Percentiles rank a stretch among this genome's conserved stretches.
Evolutionary conservation across 331 rosid genomes (phyloP).

Genomic region (Malus hybrid): DNA sequence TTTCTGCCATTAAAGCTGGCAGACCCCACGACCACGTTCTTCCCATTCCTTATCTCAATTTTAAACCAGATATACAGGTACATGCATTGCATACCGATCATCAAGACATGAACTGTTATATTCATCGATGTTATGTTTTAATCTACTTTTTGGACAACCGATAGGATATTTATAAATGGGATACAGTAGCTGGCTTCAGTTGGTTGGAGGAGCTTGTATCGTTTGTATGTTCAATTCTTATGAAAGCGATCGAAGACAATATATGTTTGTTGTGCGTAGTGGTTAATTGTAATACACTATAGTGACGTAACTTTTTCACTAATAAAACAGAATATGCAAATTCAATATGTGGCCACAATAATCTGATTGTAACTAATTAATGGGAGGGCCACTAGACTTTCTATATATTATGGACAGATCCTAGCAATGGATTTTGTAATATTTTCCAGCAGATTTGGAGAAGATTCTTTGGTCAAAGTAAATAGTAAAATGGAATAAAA

Average conservation of each 20-base stretch:
- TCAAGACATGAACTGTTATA: background rate
- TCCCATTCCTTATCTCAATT: background rate
- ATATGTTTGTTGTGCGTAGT: no score
- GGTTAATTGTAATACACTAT: no score
- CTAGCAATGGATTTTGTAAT: background rate
- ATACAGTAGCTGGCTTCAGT: no score
- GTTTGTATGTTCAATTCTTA: no score
- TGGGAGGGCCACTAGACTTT: background rate
- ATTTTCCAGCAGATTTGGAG: background rate
- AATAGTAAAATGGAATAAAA: background rate
- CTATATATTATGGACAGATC: background rate
- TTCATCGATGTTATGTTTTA: background rate
- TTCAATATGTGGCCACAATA: background rate
- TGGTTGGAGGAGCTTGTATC: no score
- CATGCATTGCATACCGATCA: background rate
- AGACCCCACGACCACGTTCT: constrained; percentile 17
- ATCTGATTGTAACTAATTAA: background rate
- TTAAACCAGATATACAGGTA: background rate
- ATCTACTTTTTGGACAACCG: no score
- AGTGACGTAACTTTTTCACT: no score
- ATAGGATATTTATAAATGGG: no score
- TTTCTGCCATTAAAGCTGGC: constrained; percentile 30
- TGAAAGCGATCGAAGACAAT: no score
- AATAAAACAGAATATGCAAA: no score
- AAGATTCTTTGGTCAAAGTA: background rate